Conservation (phyloP, 2,329 filamentous ascomycete species). For the Cytospora piceicola region DNA sequence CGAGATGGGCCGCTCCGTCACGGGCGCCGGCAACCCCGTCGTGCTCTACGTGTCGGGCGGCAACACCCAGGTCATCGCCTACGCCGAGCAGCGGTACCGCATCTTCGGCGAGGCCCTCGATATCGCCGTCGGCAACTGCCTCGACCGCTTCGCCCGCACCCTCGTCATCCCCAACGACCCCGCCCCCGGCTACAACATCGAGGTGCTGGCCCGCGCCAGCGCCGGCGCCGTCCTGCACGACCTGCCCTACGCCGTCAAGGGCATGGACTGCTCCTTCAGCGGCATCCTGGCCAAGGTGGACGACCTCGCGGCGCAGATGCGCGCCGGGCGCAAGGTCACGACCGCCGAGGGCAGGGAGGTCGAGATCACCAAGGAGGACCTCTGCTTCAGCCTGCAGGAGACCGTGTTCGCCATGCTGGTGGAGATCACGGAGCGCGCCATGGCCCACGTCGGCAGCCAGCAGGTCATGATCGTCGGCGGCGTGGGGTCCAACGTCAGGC, state of each 20-base stretch:
- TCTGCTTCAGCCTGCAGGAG: conserved; percentile 95
- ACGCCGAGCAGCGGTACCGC: conserved; percentile 85
- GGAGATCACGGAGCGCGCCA: conserved; percentile 96
- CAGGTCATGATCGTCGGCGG: conserved; percentile 96
- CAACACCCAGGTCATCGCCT: conserved; percentile 44
- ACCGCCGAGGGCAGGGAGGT: conserved; percentile 53
- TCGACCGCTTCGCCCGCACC: conserved; percentile 93
- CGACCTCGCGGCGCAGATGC: conserved; percentile 72
- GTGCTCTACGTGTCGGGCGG: conserved; percentile 91
- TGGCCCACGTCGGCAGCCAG: conserved; percentile 91
- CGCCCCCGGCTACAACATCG: conserved; percentile 96
- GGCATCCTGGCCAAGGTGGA: conserved; percentile 88
- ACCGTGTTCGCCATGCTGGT: conserved; percentile 97
- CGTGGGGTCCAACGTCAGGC: conserved; percentile 89
- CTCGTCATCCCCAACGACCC: conserved; percentile 93
- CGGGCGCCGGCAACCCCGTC: conserved; percentile 86
- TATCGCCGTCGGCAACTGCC: conserved; percentile 95
- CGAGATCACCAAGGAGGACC: conserved; percentile 72
- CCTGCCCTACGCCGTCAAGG: conserved; percentile 93
- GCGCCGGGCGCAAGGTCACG: conserved; percentile 43
- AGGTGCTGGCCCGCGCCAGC: conserved; percentile 77
- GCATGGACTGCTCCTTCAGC: conserved; percentile 97
- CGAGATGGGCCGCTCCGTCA: conserved; percentile 96
- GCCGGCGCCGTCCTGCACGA: conserved; percentile 75
- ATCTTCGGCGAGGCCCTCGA: conserved; percentile 98